Base-by-base conservation (phyloP, 371 early-diverging fungal species). In the Dinochytrium kinnereticum region DNA sequence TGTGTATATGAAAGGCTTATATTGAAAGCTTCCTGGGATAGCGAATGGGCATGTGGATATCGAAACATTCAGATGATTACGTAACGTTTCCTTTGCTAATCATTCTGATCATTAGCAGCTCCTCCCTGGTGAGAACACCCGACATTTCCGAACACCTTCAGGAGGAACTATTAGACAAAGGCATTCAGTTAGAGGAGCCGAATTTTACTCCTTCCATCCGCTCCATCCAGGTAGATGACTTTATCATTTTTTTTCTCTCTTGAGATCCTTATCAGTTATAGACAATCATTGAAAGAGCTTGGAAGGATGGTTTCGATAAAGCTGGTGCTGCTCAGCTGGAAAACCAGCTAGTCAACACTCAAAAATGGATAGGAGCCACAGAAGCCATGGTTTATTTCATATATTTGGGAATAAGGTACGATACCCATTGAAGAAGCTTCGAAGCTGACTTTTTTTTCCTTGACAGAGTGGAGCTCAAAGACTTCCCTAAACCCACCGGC, bases 291-390 rank as follows among this genome's bases (percentile, higher is more conserved):
- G 93, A 93, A 76, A 75, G 78, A 49, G 91, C 92, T 19, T 93
- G 93, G 93, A 73, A 64, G 1, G 39, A 77, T 13, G 73, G 92
- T 5, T 90, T 86, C 73, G 94, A 94, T 77, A 80, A 78, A 1
- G 81, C 81, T 26, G 94, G 94, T 1, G 91, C 91, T 2, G 64
- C 49, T 21, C 92, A 94, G 65, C 79, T 94, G 26, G 75, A 78
- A 0, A 79, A 87, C 68, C 84, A 80, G 15, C 88, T 93, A 5
- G 78, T 82, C 44, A 85, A 84, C 31, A 91, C 92, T 10, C 73
- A 81, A 17, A 92, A 91, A 76, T 93, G 93, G 93, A 93, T 94
- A 75, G 94, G 94, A 0, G 87, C 92, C 0, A 90, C 92, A 0
- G 94, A 94, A 70, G 89, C 89, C 0, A 91, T 89, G 76, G 84